These are phyloP conservation scores for Rubroboletus satanas DNA, from an alignment of 768 basidiomycete species.

Conservation along the genomic window DNA sequence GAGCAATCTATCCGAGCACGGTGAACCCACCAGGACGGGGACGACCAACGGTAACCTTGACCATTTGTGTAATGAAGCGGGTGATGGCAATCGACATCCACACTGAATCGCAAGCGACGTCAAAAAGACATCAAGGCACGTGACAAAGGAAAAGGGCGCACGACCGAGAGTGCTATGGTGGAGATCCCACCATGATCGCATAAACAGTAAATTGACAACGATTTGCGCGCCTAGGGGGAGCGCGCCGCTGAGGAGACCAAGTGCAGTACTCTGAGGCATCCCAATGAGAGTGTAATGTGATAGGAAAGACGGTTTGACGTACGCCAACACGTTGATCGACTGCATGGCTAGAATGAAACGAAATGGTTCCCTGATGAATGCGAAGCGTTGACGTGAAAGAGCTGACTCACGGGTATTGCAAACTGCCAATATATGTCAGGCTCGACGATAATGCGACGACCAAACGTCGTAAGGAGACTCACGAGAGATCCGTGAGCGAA, in stretches of 20 bases:
- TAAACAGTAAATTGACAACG: slow-evolving; percentile 62
- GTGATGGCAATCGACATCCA: slow-evolving; percentile 69
- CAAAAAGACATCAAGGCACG: background rate
- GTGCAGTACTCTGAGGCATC: slow-evolving; percentile 30
- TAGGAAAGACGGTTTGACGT: slow-evolving; percentile 30
- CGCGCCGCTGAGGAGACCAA: slow-evolving; percentile 42
- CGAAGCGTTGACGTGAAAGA: background rate
- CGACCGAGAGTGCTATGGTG: slow-evolving; percentile 56
- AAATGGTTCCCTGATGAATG: background rate
- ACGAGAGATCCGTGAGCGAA: slow-evolving; percentile 74
- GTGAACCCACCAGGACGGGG: slow-evolving; percentile 68
- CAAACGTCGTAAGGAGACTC: slow-evolving; percentile 29
- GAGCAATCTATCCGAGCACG: background rate
- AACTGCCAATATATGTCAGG: slow-evolving; percentile 23
- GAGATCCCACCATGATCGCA: slow-evolving; percentile 83
- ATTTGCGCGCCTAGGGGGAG: slow-evolving; percentile 68
- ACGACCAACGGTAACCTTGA: slow-evolving; percentile 83
- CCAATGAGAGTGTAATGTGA: background rate
- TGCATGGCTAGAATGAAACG: slow-evolving; percentile 45
- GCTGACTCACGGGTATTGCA: slow-evolving; percentile 37
- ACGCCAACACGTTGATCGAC: slow-evolving; percentile 60
- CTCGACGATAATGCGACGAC: background rate
- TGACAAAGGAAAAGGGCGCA: slow-evolving; percentile 4
- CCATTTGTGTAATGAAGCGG: slow-evolving; percentile 74
- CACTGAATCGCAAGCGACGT: slow-evolving; percentile 38